Evolutionary conservation across 768 basidiomycete genomes (phyloP), one percentile per base, ranked within the genome.

Genomic region (Kwoniella sp.): DNA sequence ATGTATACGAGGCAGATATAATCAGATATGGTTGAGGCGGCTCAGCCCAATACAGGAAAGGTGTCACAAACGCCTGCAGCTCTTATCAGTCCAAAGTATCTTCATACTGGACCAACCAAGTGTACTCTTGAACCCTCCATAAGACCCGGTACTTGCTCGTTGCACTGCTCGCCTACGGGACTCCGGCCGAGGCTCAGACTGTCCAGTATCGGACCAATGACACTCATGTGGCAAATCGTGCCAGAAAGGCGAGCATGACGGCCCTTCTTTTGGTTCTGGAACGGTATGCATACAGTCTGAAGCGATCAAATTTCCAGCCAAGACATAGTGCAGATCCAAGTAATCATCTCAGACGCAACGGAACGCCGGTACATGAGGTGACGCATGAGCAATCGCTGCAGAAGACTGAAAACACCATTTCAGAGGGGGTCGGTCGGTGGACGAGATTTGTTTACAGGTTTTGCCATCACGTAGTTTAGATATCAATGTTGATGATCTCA

Each of bases 391-490:
- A 45, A 45, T 20, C 11, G 41, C 41, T 8, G 15, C 20, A 45
- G 20, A 34, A 45, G 41, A 11, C 17, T 45, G 9, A 20, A 17
- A 45, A 20, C 15, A 45, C 41, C 41, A 17, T 45, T 45, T 20
- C 11, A 9, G 41, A 45, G 41, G 41, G 41, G 41, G 4, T 45
- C 15, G 41, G 41, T n/a, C n/a, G 38, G 50, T 51, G 50, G 50
- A 51, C 50, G 11, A 25, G 50, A 51, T 51, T 51, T 51, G 50
- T 51, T 51, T 51, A 51, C 50, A 51, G 23, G 26, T 51, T 51
- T 23, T 28, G 50, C n/a, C n/a, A n/a, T n/a, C n/a, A n/a, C n/a
- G n/a, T n/a, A n/a, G n/a, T n/a, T n/a, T n/a, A n/a, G n/a, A 51
- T 23, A 12, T 26, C 50, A 51, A 28, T 23, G 50, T 51, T 25